Evolutionary conservation across 75 land plant genomes (phyloP), one percentile per base, ranked within the genome.

Genomic region (Pinus tabuliformis): DNA sequence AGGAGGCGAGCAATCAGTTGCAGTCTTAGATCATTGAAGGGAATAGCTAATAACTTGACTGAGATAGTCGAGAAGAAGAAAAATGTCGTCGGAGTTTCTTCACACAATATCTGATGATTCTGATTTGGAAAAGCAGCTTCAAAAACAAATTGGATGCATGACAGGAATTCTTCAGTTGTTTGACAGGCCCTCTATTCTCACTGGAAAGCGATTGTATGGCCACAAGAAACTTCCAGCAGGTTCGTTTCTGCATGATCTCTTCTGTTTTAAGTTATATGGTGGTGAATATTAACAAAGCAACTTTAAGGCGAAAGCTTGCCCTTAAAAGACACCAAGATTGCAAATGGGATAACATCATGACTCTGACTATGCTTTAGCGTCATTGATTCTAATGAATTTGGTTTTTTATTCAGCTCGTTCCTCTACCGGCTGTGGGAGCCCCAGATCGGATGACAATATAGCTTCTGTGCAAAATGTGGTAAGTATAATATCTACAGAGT

Each of bases 111-210:
- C 94, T 1, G 94, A 96, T 72, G 97, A 93, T 11, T 84, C 86
- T 39, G 87, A 85, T 57, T 76, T 79, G 60, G 92, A 90, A 73
- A 72, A 90, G 83, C 85, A 89, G 84, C 66, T 83, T 17, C 76
- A 81, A 37, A 90, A 87, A 84, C 92, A 96, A 73, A 84, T 93
- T 17, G 99, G 99, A 20, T 96, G 99, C 82, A 91, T 93, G 99
- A 78, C 89, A 58, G 97, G 99, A 42, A 86, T 96, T 36, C 90
- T 93, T 72, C 99, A 95, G 79, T 37, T 93, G 75, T 93, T 95
- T 76, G 98, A 95, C 73, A 75, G 96, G 30, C 90, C 81, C 22
- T 90, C 87, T 76, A 66, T 88, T 58, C 57, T 89, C 56, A 63
- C 86, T 17, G 81, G 84, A 0, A 85, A 86, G 75, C 89, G 90